Evolutionary conservation across 305 asterid genomes (phyloP).

Genomic region (Fraxinus dipetala): DNA sequence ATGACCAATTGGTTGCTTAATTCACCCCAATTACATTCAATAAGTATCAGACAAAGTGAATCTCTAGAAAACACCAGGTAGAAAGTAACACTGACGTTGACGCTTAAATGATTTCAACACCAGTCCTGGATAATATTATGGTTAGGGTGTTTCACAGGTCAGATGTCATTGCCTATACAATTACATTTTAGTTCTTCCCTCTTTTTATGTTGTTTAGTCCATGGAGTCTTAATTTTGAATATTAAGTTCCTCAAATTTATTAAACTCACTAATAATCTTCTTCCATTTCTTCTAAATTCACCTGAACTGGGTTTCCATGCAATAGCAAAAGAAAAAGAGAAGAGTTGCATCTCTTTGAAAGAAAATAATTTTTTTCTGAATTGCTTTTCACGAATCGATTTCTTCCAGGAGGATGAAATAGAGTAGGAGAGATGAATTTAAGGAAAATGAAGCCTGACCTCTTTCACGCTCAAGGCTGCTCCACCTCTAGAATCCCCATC

Average conservation of each 20-base stretch:
- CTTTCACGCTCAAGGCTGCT: slow-evolving; percentile 96
- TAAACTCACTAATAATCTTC: neutral
- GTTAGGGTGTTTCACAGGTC: neutral
- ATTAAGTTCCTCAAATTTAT: slow-evolving; percentile 11
- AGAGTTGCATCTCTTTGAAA: neutral
- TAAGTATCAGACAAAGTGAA: slow-evolving; percentile 4
- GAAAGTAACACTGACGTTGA: slow-evolving; percentile 1
- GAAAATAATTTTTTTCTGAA: neutral
- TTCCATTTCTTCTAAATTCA: slow-evolving; percentile 7
- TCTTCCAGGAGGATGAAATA: slow-evolving; percentile 10
- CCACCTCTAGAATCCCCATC: slow-evolving; percentile 99
- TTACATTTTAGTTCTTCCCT: neutral
- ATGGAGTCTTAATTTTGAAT: slow-evolving; percentile 3
- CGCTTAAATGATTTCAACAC: slow-evolving; percentile 8
- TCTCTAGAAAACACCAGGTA: slow-evolving; percentile 11
- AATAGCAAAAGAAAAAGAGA: neutral
- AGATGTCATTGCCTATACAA: neutral
- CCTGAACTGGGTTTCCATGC: neutral
- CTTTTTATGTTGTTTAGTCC: neutral
- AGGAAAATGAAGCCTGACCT: slow-evolving; percentile 48
- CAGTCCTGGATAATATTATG: neutral
- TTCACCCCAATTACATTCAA: slow-evolving; percentile 6
- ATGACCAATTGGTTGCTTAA: neutral
- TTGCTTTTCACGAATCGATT: slow-evolving; percentile 5
- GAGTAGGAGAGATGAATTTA: neutral